Evolutionary conservation across 306 rosid species (phyloP), one percentile per base, ranked within the genome.

Genomic region (Urtica urens): DNA sequence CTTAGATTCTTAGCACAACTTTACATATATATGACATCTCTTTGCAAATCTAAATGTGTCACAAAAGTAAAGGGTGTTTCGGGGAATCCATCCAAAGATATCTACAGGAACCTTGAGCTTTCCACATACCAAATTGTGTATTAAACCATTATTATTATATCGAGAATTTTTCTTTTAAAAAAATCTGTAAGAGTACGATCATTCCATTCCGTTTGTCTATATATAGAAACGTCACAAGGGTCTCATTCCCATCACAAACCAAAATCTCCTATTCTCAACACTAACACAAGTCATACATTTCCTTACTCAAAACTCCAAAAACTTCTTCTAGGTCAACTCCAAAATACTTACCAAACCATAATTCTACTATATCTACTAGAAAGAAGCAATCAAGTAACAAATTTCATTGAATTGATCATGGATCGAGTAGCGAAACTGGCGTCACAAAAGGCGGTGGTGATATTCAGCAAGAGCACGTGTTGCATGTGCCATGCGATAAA

Each of bases 401-500:
- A 34, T 2, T 10, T 2, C 3, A 5, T 11, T 22, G 20, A 34
- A 4, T n/a, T 10, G n/a, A n/a, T n/a, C n/a, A 86, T 90, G 97
- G 95, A 90, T 23, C 78, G 87, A 0, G 66, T 90, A 45, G 70
- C 77, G 8, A 90, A 81, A 15, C 14, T 90, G 69, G 78, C 77
- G 21, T 79, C 97, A 0, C 93, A 84, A 34, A 84, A 77, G 61
- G 95, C 97, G 0, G 92, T 90, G 71, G 97, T 90, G 79, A 84
- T 90, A 10, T 90, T 90, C 78, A 90, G 97, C 72, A 90, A 90
- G 84, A 90, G 93, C 60, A 78, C 95, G 0, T 90, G 97, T 33
- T 92, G 97, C 87, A 90, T 90, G 94, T 74, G 79, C 60, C 95
- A 90, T 60, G 87, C 97, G 8, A 79, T 90, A 2, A 90, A 90